phyloP scores from a whole-genome alignment of 371 early-diverging fungal genomes.

The Apophysomyces variabilis region DNA sequence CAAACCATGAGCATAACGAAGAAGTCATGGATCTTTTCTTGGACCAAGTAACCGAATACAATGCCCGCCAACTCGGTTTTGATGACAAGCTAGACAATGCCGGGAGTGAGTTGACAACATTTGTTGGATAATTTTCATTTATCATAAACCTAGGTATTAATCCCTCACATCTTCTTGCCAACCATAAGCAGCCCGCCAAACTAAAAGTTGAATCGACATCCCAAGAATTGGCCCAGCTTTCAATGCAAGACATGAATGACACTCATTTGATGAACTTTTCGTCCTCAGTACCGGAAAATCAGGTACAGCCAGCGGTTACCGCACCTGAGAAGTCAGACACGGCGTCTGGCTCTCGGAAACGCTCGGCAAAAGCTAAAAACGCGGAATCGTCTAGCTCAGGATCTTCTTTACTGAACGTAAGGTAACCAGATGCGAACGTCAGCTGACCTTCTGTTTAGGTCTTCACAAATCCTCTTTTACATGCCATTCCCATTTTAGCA shows the following conservation, averaged over 20 bases:
- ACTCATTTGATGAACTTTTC: not conserved
- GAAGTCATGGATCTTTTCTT: conserved; percentile 47
- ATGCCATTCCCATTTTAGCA: conserved; percentile 57
- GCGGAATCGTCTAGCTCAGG: not conserved
- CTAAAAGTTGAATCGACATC: conserved; percentile 12
- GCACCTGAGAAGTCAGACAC: not conserved
- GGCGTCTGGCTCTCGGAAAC: not conserved
- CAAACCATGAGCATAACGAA: conserved; percentile 24
- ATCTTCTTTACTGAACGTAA: conserved; percentile 6
- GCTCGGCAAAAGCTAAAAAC: conserved; percentile 3
- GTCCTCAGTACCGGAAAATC: not conserved
- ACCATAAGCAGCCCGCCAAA: conserved; percentile 6
- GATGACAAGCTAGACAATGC: conserved; percentile 18
- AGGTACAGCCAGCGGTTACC: not conserved
- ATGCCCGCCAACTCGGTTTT: conserved; percentile 31
- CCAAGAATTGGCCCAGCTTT: conserved; percentile 9
- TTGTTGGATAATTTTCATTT: not conserved
- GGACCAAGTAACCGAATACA: conserved; percentile 42
- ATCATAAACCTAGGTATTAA: conserved; percentile 6
- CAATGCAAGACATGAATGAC: conserved; percentile 14
- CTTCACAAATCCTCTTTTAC: conserved; percentile 52
- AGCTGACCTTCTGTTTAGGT: conserved; percentile 27
- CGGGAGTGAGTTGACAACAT: conserved; percentile 13
- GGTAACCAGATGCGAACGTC: not conserved
- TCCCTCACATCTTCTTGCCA: conserved; percentile 12